phyloP scores from a whole-genome alignment of 257 asterid species.

The Solanum lycopersicoides region DNA sequence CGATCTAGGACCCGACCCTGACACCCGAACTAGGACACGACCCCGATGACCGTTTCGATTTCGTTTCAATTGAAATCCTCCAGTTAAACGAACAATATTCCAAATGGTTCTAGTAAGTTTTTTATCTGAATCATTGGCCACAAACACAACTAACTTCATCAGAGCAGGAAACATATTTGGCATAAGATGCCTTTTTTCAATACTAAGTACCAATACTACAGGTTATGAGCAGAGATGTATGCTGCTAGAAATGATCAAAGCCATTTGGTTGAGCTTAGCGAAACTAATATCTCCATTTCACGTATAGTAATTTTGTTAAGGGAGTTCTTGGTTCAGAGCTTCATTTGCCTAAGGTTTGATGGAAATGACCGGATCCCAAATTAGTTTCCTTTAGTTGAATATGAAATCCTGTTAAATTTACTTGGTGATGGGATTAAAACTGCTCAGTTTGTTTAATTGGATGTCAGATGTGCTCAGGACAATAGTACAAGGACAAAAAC shows the following conservation, averaged over 20 bases:
- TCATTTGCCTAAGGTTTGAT: neutral
- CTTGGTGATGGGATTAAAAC: neutral
- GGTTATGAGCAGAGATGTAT: slow-evolving; percentile 12
- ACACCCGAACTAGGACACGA: too few relatives aligned
- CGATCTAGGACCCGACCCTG: too few relatives aligned
- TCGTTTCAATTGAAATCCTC: too few relatives aligned
- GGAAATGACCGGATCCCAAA: neutral
- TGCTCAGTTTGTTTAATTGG: neutral
- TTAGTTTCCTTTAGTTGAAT: neutral
- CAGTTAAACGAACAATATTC: too few relatives aligned
- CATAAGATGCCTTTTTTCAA: slow-evolving; percentile 50
- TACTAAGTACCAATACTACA: slow-evolving; percentile 21
- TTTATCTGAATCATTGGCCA: neutral
- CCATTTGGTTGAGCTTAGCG: neutral
- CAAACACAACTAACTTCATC: slow-evolving; percentile 18
- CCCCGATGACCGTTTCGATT: too few relatives aligned
- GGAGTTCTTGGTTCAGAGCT: neutral
- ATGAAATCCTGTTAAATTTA: neutral
- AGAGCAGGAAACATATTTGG: slow-evolving; percentile 21
- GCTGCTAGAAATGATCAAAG: slow-evolving; percentile 33
- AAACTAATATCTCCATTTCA: neutral
- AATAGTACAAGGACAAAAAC: neutral
- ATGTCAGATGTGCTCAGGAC: neutral
- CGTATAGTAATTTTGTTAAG: neutral
- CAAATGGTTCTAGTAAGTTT: too few relatives aligned